Evolutionary conservation across 768 basidiomycete species (phyloP), one percentile per base, ranked within the genome.

Genomic region (Boletellus ananiceps): DNA sequence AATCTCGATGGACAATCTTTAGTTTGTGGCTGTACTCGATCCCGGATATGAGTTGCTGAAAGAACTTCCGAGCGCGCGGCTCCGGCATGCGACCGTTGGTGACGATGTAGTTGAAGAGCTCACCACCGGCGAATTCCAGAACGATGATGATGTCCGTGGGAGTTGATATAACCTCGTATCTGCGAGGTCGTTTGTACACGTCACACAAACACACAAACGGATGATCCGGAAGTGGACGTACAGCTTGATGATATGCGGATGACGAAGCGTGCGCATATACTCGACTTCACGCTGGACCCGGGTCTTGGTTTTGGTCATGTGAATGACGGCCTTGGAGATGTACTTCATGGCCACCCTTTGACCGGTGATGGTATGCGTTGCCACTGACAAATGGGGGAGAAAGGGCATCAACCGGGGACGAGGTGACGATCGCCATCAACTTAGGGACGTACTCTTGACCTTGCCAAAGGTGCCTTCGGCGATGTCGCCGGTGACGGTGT

Each of bases 171-270:
- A 87, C 86, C 65, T 89, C 88, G 62, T 90, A 89, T 53, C 86
- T 86, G 52, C 8, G 29, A n/a, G 27, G 52, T 35, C 38, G 34
- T 14, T 13, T 19, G 40, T n/a, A 23, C 13, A 39, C 25, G 52
- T 64, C 35, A 53, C 32, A 16, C 23, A 23, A 2, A 43, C 16
- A 29, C 44, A 57, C 19, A 27, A 23, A 19, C 19, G 38, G 33
- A 23, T 11, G 58, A 39, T 49, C 11, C 31, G 44, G 44, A 35
- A 47, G 36, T 16, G 40, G 37, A 59, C 81, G 59, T 65, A 95
- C 94, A 98, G 79, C 71, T 98, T 98, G 77, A 97, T 88, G 68
- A 99, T 97, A 65, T 99, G 95, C 0, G 95, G 86, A 67, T 99
- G 96, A 34, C 91, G 77, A 15, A 99, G 81, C 33, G 90, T 82